Evolutionary conservation across 2,329 filamentous ascomycete species (phyloP).

Genomic region (Aureobasidium sp.): DNA sequence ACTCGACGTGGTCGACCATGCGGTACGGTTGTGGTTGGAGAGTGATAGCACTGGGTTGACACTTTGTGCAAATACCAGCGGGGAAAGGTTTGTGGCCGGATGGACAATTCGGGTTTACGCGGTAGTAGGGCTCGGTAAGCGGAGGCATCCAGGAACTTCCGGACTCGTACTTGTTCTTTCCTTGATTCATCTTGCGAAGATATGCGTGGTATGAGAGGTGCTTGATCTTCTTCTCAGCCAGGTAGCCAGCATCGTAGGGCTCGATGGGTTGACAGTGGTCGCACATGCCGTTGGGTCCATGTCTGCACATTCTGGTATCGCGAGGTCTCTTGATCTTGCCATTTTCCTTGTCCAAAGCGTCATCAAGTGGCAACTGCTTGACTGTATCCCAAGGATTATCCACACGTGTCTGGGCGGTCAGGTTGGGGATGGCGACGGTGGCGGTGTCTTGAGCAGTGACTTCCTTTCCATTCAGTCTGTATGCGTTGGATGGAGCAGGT

Average conservation of each 20-base stretch:
- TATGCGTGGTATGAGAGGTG: slow-evolving; percentile 95
- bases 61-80: slow-evolving; percentile 95
- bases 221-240: slow-evolving; percentile 96
- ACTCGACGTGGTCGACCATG: slow-evolving; percentile 98
- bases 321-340: slow-evolving; percentile 75
- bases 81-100: slow-evolving; percentile 91
- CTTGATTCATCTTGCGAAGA: slow-evolving; percentile 87
- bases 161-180: slow-evolving; percentile 91
- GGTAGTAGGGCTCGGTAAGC: slow-evolving; percentile 83
- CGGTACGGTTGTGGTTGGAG: slow-evolving; percentile 88
- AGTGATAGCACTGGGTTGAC: slow-evolving; percentile 93
- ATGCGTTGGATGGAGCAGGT: slow-evolving; percentile 31
- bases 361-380: slow-evolving; percentile 77
- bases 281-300: slow-evolving; percentile 97
- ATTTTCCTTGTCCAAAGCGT: slow-evolving; percentile 75
- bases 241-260: slow-evolving; percentile 80
- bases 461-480: slow-evolving; percentile 69
- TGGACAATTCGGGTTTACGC: slow-evolving; percentile 81
- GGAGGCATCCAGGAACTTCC: slow-evolving; percentile 95
- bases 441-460: slow-evolving; percentile 62
- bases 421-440: slow-evolving; percentile 48
- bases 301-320: slow-evolving; percentile 83
- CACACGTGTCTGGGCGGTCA: slow-evolving; percentile 51
- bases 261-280: slow-evolving; percentile 98
- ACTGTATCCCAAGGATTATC: slow-evolving; percentile 93